Base-by-base conservation (phyloP, 2,329 filamentous ascomycete species). In the Rutstroemia sp. region DNA sequence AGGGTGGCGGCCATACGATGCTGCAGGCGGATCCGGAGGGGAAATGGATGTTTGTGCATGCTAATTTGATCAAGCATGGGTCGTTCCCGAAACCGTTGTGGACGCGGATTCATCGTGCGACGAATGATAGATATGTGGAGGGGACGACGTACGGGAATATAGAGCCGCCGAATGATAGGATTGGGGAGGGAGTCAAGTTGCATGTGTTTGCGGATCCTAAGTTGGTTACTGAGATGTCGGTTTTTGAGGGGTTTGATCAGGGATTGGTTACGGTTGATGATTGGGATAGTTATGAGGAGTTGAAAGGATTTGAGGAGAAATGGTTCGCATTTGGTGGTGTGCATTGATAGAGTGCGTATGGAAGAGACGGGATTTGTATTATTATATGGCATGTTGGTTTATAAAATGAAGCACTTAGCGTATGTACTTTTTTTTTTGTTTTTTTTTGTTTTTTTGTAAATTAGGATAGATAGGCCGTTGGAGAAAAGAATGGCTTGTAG, bases 1-100 rank as follows among this genome's bases (percentile, higher is more conserved):
- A 38, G 21, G 57, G 52, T 3, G 59, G 61, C 21, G 61, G 61
- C n/a, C 61, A 63, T 51, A 62, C 61, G 0, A 62, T 63, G 60
- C 53, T 62, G 9, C 61, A 63, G 18, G 57, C 60, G 38, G 60
- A 62, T 16, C 54, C 52, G 16, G 56, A 58, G 14, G 61, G 61
- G 23, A 55, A 51, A 27, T 62, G 60, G 60, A 47, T 59, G 55
- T 63, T 63, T 42, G 60, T 63, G n/a, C 61, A 63, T 57, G 61
- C 60, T 37, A 62, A 62, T 57, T 19, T 63, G 54, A 59, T 63
- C 4, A 63, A 63, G 34, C 59, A 63, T 58, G 49, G 49, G 4
- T 14, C 44, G 4, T 63, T 63, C 12, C 1, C 10, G 1, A 48
- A 44, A 14, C 61, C 61, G 5, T 46, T 63, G 10, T 63, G 61